Percentiles rank a stretch among this genome's conserved stretches.
phyloP scores from a whole-genome alignment of 2,329 filamentous ascomycete genomes.

The Diaporthe batatas region DNA sequence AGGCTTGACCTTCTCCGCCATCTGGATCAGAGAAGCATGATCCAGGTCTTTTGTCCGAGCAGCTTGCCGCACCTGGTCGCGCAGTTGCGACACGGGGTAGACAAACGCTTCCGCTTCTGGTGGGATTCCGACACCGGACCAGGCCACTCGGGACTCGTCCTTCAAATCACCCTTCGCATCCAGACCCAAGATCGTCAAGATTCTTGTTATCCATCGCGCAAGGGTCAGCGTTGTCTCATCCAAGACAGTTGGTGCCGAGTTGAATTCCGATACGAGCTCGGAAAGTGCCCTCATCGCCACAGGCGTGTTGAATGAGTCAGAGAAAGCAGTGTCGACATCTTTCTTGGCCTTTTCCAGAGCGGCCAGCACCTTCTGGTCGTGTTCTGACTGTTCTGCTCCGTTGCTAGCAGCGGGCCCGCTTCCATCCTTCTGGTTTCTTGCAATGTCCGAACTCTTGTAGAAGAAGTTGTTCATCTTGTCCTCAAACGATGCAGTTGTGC shows the following conservation, averaged over 20 bases:
- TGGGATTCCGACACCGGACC: conserved; percentile 75
- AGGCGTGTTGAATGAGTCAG: conserved; percentile 79
- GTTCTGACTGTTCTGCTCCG: conserved; percentile 10
- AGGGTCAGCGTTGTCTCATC: conserved; percentile 49
- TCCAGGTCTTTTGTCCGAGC: conserved; percentile 56
- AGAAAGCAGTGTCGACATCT: conserved; percentile 71
- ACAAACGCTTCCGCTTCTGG: conserved; percentile 70
- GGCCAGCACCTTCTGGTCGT: conserved; percentile 57
- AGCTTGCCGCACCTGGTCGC: conserved; percentile 51
- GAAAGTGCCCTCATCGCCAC: conserved; percentile 72
- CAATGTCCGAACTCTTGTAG: conserved; percentile 50
- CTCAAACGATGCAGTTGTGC: conserved; percentile 72
- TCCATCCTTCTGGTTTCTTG: conserved; percentile 27
- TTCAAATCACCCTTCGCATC: conserved; percentile 57
- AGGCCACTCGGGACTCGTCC: conserved; percentile 65
- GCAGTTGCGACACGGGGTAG: conserved; percentile 63
- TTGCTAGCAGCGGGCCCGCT: conserved; percentile 16
- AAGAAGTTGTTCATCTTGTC: conserved; percentile 69
- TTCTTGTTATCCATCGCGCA: conserved; percentile 73
- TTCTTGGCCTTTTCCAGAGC: conserved; percentile 67
- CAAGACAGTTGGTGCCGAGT: conserved; percentile 53
- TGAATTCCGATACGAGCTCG: conserved; percentile 75
- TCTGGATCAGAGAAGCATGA: conserved; percentile 43
- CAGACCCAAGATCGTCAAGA: conserved; percentile 76
- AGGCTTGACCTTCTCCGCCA: conserved; percentile 43